These are phyloP conservation scores for Mycothermus thermophilus DNA, from an alignment of 495 filamentous ascomycete genomes.

Conservation along the genomic window DNA sequence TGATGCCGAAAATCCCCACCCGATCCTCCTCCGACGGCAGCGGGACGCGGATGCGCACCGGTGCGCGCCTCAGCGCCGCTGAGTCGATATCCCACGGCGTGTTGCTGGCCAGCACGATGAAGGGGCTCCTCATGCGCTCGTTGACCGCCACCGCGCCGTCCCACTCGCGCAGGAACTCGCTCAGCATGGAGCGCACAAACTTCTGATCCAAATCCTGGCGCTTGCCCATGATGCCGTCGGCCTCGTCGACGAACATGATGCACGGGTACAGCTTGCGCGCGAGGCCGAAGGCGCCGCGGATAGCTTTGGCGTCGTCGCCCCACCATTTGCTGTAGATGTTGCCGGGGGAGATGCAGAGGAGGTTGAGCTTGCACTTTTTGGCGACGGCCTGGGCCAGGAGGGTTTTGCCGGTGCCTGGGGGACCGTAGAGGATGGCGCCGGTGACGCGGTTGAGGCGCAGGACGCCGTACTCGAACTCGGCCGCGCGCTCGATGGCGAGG, in stretches of 20 bases:
- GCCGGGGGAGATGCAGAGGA: slow-evolving; percentile 6
- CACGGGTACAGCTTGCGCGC: slow-evolving; percentile 11
- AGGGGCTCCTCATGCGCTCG: background rate
- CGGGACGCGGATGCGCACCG: slow-evolving; percentile 7
- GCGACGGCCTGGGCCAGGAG: slow-evolving; percentile 12
- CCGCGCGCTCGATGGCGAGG: background rate
- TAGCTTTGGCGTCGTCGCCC: slow-evolving; percentile 15
- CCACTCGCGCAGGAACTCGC: background rate
- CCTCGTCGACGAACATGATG: slow-evolving; percentile 21
- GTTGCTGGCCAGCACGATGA: background rate
- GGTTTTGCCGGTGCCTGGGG: slow-evolving; percentile 87
- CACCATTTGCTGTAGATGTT: slow-evolving; percentile 4
- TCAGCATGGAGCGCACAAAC: slow-evolving; percentile 7
- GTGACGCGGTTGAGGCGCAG: slow-evolving; percentile 29
- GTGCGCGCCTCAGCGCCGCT: background rate
- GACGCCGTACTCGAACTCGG: slow-evolving; percentile 1
- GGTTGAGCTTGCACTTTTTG: slow-evolving; percentile 4
- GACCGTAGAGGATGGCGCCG: slow-evolving; percentile 89
- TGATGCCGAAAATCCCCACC: slow-evolving; percentile 7
- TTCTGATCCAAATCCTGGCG: slow-evolving; percentile 3
- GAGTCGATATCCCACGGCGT: background rate
- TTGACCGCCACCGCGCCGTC: background rate
- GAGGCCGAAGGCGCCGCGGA: slow-evolving; percentile 13
- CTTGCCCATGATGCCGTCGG: slow-evolving; percentile 11
- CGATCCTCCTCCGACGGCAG: slow-evolving; percentile 3